phyloP scores from a whole-genome alignment of 2,329 filamentous ascomycete genomes.

The Periconia sp. region DNA sequence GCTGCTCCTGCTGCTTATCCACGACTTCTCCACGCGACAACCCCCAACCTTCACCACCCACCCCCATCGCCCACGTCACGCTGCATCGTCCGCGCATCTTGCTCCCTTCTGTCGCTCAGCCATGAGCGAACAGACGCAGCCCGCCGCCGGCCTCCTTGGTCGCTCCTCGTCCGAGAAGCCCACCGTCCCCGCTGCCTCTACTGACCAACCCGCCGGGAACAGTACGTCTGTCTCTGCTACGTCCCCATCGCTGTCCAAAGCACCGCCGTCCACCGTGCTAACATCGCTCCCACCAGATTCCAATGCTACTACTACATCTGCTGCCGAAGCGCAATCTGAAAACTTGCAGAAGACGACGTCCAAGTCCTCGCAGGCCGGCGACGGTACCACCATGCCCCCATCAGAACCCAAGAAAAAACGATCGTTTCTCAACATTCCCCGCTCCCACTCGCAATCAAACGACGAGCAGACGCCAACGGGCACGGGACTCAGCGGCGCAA shows the following conservation, averaged over 20 bases:
- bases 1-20: slow-evolving; percentile 2
- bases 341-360: slow-evolving; percentile 16
- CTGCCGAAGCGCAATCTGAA: slow-evolving; percentile 21
- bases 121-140: slow-evolving; percentile 40
- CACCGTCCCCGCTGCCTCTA: slow-evolving; percentile 14
- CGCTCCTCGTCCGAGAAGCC: slow-evolving; percentile 34
- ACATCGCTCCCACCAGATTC: slow-evolving; percentile 15
- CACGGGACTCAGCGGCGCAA: slow-evolving; percentile 47
- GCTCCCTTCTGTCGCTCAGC: slow-evolving; percentile 25
- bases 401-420: slow-evolving; percentile 39
- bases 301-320: slow-evolving; percentile 3
- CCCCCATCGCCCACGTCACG: slow-evolving; percentile 15
- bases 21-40: slow-evolving; percentile 30
- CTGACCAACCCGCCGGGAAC: slow-evolving; percentile 36
- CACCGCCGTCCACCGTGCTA: slow-evolving; percentile 7
- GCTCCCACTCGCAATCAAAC: slow-evolving; percentile 31
- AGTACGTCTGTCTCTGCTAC: slow-evolving; percentile 28
- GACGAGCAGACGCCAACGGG: slow-evolving; percentile 37
- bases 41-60: slow-evolving; percentile 16
- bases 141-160: slow-evolving; percentile 26
- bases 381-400: slow-evolving; percentile 14
- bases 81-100: slow-evolving; percentile 18
- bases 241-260: not conserved
- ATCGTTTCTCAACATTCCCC: slow-evolving; percentile 41
- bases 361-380: slow-evolving; percentile 14